Evolutionary conservation across 441 rosid genomes (phyloP).

Genomic region (Pelargonium cotyledonis): DNA sequence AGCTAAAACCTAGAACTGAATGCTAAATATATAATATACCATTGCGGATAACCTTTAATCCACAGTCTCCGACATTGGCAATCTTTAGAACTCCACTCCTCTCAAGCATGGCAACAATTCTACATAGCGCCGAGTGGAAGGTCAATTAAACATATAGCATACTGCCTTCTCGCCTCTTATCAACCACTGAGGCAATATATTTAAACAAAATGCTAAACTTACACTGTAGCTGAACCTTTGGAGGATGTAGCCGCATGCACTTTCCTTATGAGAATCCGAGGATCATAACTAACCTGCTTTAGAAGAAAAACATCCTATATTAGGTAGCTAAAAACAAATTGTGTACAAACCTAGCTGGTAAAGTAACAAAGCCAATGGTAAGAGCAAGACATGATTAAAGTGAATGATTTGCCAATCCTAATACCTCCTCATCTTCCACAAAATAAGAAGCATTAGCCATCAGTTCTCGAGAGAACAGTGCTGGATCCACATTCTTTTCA

Average conservation of each 20-base stretch:
- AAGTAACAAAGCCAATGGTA: not conserved
- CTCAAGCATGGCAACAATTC: conserved; percentile 82
- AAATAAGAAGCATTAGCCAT: conserved; percentile 61
- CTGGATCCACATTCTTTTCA: conserved; percentile 83
- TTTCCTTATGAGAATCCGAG: conserved; percentile 66
- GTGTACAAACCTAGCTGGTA: not conserved
- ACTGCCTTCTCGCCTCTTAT: not conserved
- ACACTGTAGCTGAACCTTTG: conserved; percentile 85
- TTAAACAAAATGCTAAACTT: conserved; percentile 24
- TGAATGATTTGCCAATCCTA: not conserved
- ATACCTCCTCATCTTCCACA: conserved; percentile 60
- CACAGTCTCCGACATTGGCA: conserved; percentile 88
- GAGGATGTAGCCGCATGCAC: conserved; percentile 76
- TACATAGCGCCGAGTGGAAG: conserved; percentile 22
- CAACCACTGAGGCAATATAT: not conserved
- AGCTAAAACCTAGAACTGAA: conserved; percentile 6
- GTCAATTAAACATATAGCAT: not conserved
- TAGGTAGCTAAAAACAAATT: conserved; percentile 10
- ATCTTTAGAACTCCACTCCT: conserved; percentile 61
- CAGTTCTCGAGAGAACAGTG: conserved; percentile 72
- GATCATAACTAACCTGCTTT: conserved; percentile 66
- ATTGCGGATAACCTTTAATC: conserved; percentile 64
- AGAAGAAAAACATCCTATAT: conserved; percentile 10
- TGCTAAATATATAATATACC: not conserved
- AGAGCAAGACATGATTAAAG: not conserved